Evolutionary conservation across 805 yeast species (phyloP).

Genomic region (Wickerhamia fluorescens): DNA sequence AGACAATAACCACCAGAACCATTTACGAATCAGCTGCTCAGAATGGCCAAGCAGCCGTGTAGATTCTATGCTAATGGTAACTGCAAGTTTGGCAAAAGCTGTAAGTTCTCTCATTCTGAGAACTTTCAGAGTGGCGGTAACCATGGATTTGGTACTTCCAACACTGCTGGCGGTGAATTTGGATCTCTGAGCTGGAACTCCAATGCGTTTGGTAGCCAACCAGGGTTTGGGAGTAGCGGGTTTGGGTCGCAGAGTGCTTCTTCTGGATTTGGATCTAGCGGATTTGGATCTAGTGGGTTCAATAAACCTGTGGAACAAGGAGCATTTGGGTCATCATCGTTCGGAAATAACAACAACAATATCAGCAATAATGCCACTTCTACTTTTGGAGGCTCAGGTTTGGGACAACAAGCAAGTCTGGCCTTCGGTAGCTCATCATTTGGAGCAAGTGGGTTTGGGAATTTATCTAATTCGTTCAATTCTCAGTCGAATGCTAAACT

Average conservation of each 20-base stretch:
- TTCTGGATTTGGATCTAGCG: conserved; percentile 6
- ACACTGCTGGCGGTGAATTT: conserved; percentile 5
- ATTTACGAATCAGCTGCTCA: neutral
- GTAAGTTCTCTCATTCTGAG: conserved; percentile 5
- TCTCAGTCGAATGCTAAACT: conserved; percentile 2
- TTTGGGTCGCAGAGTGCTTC: conserved; percentile 3
- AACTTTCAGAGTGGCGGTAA: neutral
- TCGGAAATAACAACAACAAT: no score
- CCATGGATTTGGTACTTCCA: neutral
- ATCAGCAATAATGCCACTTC: no score
- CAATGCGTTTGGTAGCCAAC: conserved; percentile 2
- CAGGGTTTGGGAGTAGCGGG: conserved; percentile 10
- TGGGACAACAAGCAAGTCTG: conserved; percentile 8
- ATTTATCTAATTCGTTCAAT: no score
- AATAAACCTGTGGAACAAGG: conserved; percentile 1
- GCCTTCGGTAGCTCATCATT: conserved; percentile 6
- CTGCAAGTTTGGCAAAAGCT: conserved; percentile 6
- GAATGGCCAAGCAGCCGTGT: conserved; percentile 4
- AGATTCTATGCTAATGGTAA: conserved; percentile 5
- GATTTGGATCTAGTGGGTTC: conserved; percentile 6
- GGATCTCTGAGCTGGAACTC: conserved; percentile 8
- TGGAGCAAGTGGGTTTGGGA: conserved; percentile 7
- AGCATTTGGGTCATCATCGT: no score
- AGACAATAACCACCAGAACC: neutral
- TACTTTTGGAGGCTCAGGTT: conserved; percentile 16